Percentiles rank a stretch among this genome's conserved stretches.
These are phyloP conservation scores for Jaapia argillacea DNA, from an alignment of 768 basidiomycete genomes.

Conservation along the genomic window DNA sequence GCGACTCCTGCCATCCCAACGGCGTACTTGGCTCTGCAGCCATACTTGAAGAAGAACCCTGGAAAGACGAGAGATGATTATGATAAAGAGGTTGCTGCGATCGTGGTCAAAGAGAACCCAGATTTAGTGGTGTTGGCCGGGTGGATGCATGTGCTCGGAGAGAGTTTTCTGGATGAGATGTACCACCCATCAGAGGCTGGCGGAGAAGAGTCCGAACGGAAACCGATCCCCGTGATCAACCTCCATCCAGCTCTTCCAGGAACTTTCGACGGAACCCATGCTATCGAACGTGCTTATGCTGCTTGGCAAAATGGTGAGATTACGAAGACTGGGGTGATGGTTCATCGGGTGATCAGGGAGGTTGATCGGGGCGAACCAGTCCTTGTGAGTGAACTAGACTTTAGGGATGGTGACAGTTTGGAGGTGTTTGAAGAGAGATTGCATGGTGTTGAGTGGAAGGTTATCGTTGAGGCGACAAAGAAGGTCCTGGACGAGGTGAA, in stretches of 20 bases:
- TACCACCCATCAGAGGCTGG: slow-evolving; percentile 28
- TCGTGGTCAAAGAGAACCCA: slow-evolving; percentile 53
- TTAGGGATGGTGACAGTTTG: slow-evolving; percentile 35
- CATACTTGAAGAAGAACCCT: slow-evolving; percentile 67
- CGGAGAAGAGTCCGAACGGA: slow-evolving; percentile 21
- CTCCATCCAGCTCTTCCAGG: slow-evolving; percentile 94
- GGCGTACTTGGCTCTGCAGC: slow-evolving; percentile 73
- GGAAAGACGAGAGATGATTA: slow-evolving; percentile 76
- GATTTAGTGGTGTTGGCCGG: slow-evolving; percentile 93
- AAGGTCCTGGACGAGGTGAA: slow-evolving; percentile 51
- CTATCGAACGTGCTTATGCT: slow-evolving; percentile 82
- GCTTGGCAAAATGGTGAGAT: slow-evolving; percentile 83
- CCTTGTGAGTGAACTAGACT: slow-evolving; percentile 64
- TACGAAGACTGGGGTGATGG: slow-evolving; percentile 75
- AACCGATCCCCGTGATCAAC: slow-evolving; percentile 80
- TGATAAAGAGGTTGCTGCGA: slow-evolving; percentile 68
- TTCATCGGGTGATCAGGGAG: slow-evolving; percentile 86
- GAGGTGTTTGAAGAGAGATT: slow-evolving; percentile 68
- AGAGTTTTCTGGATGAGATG: slow-evolving; percentile 66
- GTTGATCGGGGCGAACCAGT: slow-evolving; percentile 91
- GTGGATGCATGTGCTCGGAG: slow-evolving; percentile 96
- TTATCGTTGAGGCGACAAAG: slow-evolving; percentile 81
- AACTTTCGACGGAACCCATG: slow-evolving; percentile 92
- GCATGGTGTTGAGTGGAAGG: slow-evolving; percentile 79
- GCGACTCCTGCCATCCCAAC: slow-evolving; percentile 75